Base-by-base conservation (phyloP, 2,329 filamentous ascomycete genomes). In the Pseudogymnoascus verrucosus region DNA sequence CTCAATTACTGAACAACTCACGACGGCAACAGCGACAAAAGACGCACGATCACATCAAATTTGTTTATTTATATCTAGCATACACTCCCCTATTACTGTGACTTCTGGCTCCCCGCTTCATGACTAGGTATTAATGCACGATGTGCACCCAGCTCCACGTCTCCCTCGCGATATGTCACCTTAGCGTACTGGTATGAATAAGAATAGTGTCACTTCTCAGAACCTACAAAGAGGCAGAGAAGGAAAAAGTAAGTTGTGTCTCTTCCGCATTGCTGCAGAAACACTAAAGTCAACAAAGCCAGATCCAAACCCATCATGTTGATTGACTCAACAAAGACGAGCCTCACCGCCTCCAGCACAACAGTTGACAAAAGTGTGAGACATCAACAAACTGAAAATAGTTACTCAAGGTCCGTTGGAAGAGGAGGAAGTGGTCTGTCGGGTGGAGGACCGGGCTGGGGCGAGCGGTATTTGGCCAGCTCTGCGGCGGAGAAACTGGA, bases 51-150 rank as follows among this genome's bases (percentile, higher is more conserved):
- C 19, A 5, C 8, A 57, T 34, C 8, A 34, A 12, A 19, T 57
- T 57, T 57, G 8, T 57, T 34, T 57, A 57, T 57, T 54, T 16
- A 34, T 19, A 57, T 57, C n/a, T 57, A 57, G 31, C 47, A 4
- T 57, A 57, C 47, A 57, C 47, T 34, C 47, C 47, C 47, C 47
- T 6, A 57, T 57, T 57, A 57, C 28, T 57, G 47, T 57, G 47
- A 57, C 28, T 57, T 57, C 8, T 7, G 28, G 47, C 47, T 31
- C 47, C 47, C 26, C 44, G 28, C n/a, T 28, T 28, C 47, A 28
- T 16, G 1, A 16, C 21, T 4, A 31, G 47, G 47, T 57, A 57
- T 34, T 57, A 57, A 16, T 12, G 47, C 47, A 31, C 19, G 34
- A 6, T n/a, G 31, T 34, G 47, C 47, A 57, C 51, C 51, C 10